Conservation (phyloP, 1,284 basidiomycete genomes). For the Boletellus sp. region DNA sequence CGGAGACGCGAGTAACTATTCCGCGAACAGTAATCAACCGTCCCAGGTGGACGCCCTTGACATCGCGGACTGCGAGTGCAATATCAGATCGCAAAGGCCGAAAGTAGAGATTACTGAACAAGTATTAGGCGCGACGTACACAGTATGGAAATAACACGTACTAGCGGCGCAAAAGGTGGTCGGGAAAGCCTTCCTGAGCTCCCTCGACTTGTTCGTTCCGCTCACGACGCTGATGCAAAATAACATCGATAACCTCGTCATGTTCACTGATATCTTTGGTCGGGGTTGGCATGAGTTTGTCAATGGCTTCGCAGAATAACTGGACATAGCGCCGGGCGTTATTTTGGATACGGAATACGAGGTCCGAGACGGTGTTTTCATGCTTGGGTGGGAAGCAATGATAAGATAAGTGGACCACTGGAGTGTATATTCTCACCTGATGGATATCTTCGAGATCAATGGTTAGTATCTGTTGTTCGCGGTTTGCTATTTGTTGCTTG, state of each 20-base stretch:
- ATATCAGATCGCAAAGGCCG: constrained; percentile 72
- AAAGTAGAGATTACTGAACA: constrained; percentile 86
- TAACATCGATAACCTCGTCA: constrained; percentile 92
- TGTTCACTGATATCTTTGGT: constrained; percentile 86
- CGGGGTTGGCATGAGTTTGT: constrained; percentile 82
- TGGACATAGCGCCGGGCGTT: constrained; percentile 91
- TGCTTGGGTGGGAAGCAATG: constrained; percentile 38
- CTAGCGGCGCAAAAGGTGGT: constrained; percentile 92
- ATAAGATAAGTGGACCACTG: background rate
- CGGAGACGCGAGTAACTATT: constrained; percentile 96
- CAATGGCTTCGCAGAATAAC: constrained; percentile 89
- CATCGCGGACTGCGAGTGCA: constrained; percentile 87
- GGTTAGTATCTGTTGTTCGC: constrained; percentile 82
- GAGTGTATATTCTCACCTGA: constrained; percentile 42
- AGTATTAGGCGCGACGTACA: constrained; percentile 17
- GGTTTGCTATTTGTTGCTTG: constrained; percentile 89
- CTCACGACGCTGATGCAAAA: constrained; percentile 88
- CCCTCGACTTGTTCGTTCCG: constrained; percentile 79
- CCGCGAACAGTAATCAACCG: constrained; percentile 94
- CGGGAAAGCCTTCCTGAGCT: constrained; percentile 75
- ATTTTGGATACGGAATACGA: constrained; percentile 72
- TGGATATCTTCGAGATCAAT: constrained; percentile 82
- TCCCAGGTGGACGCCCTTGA: constrained; percentile 84
- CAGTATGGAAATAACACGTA: constrained; percentile 44
- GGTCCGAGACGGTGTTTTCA: constrained; percentile 61